Evolutionary conservation across 1,284 basidiomycete species (phyloP).

Genomic region (Gomphus sp.): DNA sequence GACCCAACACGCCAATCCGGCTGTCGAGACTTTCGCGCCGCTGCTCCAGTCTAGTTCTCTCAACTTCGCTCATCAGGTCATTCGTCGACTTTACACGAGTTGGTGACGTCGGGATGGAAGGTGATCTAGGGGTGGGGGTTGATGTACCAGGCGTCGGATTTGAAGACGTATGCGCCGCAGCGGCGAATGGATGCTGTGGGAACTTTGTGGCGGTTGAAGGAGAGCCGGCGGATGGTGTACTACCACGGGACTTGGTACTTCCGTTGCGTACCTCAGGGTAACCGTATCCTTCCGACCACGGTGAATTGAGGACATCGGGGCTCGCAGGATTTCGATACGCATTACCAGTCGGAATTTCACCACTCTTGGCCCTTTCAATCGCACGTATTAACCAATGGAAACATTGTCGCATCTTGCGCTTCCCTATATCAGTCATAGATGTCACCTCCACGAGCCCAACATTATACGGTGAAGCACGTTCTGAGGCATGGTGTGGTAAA

Average conservation of each 20-base stretch:
- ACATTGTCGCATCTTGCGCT: constrained; percentile 51
- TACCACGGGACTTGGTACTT: constrained; percentile 43
- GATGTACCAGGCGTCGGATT: not conserved
- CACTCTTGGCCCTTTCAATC: constrained; percentile 43
- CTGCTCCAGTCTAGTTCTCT: constrained; percentile 27
- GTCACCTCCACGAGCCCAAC: constrained; percentile 64
- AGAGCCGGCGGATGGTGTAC: constrained; percentile 29
- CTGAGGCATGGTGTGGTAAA: constrained; percentile 42
- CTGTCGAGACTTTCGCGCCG: constrained; percentile 18
- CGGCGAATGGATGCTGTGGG: constrained; percentile 23
- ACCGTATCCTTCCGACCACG: constrained; percentile 6
- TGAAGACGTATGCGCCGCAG: constrained; percentile 1
- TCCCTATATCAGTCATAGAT: constrained; percentile 38
- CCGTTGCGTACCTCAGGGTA: not conserved
- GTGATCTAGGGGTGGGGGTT: constrained; percentile 3
- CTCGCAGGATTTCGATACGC: constrained; percentile 63
- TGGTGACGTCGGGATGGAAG: constrained; percentile 24
- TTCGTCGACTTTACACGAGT: constrained; percentile 46
- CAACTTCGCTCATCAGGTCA: constrained; percentile 42
- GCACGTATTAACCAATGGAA: constrained; percentile 60
- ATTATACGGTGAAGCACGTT: constrained; percentile 43
- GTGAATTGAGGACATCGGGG: constrained; percentile 39
- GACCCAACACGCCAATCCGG: constrained; percentile 8
- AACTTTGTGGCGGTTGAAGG: constrained; percentile 41
- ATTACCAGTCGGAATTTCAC: constrained; percentile 18